These are phyloP conservation scores for Fusarium sp. DNA, from an alignment of 2,329 filamentous ascomycete species.

Conservation along the genomic window DNA sequence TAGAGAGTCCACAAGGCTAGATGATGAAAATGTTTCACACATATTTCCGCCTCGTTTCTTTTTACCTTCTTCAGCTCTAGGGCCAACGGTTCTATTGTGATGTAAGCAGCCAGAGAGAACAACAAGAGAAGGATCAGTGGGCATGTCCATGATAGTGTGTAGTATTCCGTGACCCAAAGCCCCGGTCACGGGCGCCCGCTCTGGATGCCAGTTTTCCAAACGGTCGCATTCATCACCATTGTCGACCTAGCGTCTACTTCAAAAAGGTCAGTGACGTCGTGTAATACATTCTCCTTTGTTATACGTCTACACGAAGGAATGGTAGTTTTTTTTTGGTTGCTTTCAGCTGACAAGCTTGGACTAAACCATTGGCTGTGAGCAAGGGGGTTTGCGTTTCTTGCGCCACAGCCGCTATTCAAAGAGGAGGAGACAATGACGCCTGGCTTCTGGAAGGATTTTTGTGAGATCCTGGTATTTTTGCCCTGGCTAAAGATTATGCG, in stretches of 20 bases:
- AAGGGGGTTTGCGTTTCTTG: constrained; percentile 13
- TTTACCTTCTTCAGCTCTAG: neutral
- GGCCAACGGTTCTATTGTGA: neutral
- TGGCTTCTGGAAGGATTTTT: constrained; percentile 9
- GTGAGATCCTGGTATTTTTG: neutral
- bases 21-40: constrained; percentile 7
- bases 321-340: neutral
- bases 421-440: neutral
- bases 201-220: constrained; percentile 5
- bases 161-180: neutral
- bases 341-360: neutral
- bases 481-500: neutral
- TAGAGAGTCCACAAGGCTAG: neutral
- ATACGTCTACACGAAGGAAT: neutral
- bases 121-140: neutral
- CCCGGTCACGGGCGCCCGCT: neutral
- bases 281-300: neutral
- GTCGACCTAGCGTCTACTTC: constrained; percentile 5
- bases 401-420: constrained; percentile 20
- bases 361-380: constrained; percentile 3
- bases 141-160: neutral
- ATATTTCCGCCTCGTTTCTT: neutral
- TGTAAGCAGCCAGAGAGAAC: neutral
- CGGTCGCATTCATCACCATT: constrained; percentile 11
- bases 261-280: neutral